A percentile compares a stretch with the other conserved stretches of the same genome.
These are phyloP conservation scores for Juglanconis oblonga DNA, from an alignment of 2,329 filamentous ascomycete species.

Conservation along the genomic window DNA sequence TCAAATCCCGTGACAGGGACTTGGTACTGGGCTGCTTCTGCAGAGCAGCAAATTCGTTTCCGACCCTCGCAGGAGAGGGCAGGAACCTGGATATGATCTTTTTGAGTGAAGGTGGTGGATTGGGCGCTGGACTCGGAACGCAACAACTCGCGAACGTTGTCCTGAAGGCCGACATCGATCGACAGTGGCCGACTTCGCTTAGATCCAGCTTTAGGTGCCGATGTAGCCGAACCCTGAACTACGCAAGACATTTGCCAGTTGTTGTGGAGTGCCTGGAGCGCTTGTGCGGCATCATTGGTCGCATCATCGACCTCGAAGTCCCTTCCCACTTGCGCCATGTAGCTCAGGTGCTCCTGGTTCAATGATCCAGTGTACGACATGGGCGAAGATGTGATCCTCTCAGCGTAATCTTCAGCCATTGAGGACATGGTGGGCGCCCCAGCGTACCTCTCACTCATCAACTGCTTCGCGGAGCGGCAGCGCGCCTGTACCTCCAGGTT, in stretches of 20 bases:
- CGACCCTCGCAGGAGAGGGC: constrained; percentile 45
- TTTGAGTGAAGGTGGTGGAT: constrained; percentile 31
- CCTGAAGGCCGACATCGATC: constrained; percentile 59
- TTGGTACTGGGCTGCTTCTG: constrained; percentile 51
- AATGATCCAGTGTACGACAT: constrained; percentile 55
- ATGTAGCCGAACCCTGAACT: constrained; percentile 30
- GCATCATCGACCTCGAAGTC: constrained; percentile 49
- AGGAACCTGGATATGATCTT: constrained; percentile 34
- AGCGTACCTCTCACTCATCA: constrained; percentile 52
- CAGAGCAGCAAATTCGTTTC: constrained; percentile 66
- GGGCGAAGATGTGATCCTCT: constrained; percentile 52
- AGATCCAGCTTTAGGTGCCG: constrained; percentile 36
- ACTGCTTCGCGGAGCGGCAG: constrained; percentile 57
- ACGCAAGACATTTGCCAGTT: constrained; percentile 36
- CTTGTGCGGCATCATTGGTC: constrained; percentile 53
- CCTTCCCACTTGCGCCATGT: constrained; percentile 46
- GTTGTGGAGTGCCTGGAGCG: constrained; percentile 60
- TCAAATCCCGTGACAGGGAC: constrained; percentile 44
- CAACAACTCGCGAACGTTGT: constrained; percentile 65
- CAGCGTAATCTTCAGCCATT: constrained; percentile 55
- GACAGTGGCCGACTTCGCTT: constrained; percentile 62
- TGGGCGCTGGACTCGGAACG: constrained; percentile 32
- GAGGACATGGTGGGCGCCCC: constrained; percentile 51
- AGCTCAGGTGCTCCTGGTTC: constrained; percentile 47
- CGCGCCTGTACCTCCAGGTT: constrained; percentile 61